Evolutionary conservation across 164 flowering plant genomes (phyloP), one percentile per base, ranked within the genome.

Genomic region (Dillenia suffruticosa): DNA sequence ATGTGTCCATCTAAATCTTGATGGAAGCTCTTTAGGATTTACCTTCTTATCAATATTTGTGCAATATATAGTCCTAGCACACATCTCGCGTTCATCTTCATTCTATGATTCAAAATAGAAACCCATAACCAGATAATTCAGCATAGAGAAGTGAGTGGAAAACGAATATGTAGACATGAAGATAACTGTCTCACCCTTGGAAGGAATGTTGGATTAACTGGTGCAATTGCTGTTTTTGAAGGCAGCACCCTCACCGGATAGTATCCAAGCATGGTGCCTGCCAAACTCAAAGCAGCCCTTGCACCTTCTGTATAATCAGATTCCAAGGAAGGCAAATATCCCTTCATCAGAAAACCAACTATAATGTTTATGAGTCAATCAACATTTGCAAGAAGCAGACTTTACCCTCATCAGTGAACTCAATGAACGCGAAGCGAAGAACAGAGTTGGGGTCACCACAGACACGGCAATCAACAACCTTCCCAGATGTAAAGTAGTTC

Each of bases 41-140:
- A 89, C 96, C 93, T 89, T 87, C 74, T 81, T 87, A 63, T 89
- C 96, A 65, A 89, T 89, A 74, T 89, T 87, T 63, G 96, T 81
- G 67, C 93, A 87, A 56, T 89, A 89, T 43, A 89, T 82, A 71
- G 96, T 89, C 68, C 96, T 78, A 53, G 90, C 77, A 54, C 96
- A 89, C 93, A 89, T 89, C 63, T 89, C 93, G 9, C 93, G 86
- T 54, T 89, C 96, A 81, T 85, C 85, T 72, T 85, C 93, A 73
- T 70, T 72, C 96, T 89, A 71, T 51, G 71, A 22, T 57, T 43
- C 63, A 73, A 22, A 68, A 11, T 12, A 63, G 14, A 19, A 48
- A 50, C 14, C 17, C 47, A 55, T 46, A 43, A 57, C 44, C n/a
- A 49, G 17, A 50, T 44, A 13, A n/a, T 44, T 12, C 16, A 8